Conservation (phyloP, 805 yeast species). For the Candida maris region DNA sequence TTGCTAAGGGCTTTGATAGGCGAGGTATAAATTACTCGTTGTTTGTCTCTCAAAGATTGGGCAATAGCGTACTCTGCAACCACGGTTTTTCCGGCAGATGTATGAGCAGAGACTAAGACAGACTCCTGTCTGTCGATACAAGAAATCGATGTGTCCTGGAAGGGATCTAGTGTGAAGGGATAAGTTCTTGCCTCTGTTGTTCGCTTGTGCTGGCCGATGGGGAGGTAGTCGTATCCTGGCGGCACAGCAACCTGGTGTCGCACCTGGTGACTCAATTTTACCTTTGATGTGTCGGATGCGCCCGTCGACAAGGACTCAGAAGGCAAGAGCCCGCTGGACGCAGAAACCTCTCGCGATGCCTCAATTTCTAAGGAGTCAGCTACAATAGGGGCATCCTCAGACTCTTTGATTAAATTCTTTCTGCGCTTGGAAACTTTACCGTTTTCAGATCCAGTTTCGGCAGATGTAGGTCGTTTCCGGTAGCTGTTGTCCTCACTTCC, state of each 20-base stretch:
- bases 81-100: conserved; percentile 96
- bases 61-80: conserved; percentile 98
- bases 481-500: conserved; percentile 3
- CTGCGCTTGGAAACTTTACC: conserved; percentile 29
- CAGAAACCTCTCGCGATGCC: conserved; percentile 84
- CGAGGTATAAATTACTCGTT: conserved; percentile 91
- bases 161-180: conserved; percentile 93
- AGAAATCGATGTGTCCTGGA: conserved; percentile 94
- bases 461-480: conserved; percentile 4
- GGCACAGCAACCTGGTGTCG: conserved; percentile 98
- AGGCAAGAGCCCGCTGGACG: conserved; percentile 63
- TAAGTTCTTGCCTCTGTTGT: conserved; percentile 77
- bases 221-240: conserved; percentile 81
- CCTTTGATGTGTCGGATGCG: conserved; percentile 29
- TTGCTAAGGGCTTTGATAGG: conserved; percentile 94
- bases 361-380: conserved; percentile 86
- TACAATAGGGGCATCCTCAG: conserved; percentile 59
- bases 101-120: conserved; percentile 95
- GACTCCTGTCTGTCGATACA: conserved; percentile 94
- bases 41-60: conserved; percentile 85
- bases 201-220: conserved; percentile 85
- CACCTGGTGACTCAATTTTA: conserved; percentile 85
- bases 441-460: conserved; percentile 11
- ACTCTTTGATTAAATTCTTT: conserved; percentile 19
- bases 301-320: conserved; percentile 33